phyloP scores from a whole-genome alignment of 2,329 filamentous ascomycete genomes.

The Coniochaeta prunicola region DNA sequence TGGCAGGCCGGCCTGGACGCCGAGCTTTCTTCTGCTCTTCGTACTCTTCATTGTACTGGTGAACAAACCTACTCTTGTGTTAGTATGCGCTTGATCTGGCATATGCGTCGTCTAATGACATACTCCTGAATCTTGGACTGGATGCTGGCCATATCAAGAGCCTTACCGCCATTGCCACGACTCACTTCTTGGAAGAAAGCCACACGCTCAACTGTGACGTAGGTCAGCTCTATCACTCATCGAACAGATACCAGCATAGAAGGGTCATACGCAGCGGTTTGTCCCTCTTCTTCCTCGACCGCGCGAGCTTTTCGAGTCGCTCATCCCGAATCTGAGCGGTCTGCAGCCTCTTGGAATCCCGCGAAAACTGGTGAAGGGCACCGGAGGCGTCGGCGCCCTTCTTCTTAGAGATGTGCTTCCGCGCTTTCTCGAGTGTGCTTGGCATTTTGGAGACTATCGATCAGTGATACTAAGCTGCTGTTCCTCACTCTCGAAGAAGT shows the following conservation, averaged over 20 bases:
- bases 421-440: constrained; percentile 70
- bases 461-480: background rate
- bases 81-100: no score
- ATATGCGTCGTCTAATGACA: no score
- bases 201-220: constrained; percentile 53
- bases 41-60: constrained; percentile 66
- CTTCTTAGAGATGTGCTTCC: constrained; percentile 88
- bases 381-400: constrained; percentile 59
- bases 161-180: constrained; percentile 39
- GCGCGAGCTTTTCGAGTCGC: constrained; percentile 65
- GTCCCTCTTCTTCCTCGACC: constrained; percentile 66
- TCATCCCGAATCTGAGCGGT: constrained; percentile 75
- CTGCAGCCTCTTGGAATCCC: constrained; percentile 76
- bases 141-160: constrained; percentile 48
- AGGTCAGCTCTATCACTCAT: background rate
- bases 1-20: constrained; percentile 72
- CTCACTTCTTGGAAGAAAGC: constrained; percentile 65
- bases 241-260: background rate
- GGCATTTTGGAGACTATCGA: constrained; percentile 48
- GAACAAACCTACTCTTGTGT: constrained; percentile 61
- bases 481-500: background rate
- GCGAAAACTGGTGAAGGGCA: constrained; percentile 77
- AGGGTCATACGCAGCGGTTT: constrained; percentile 58
- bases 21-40: constrained; percentile 58
- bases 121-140: constrained; percentile 57